These are phyloP conservation scores for Pythium coloratum DNA, from an alignment of 352 stramenopile genomes.

Conservation along the genomic window DNA sequence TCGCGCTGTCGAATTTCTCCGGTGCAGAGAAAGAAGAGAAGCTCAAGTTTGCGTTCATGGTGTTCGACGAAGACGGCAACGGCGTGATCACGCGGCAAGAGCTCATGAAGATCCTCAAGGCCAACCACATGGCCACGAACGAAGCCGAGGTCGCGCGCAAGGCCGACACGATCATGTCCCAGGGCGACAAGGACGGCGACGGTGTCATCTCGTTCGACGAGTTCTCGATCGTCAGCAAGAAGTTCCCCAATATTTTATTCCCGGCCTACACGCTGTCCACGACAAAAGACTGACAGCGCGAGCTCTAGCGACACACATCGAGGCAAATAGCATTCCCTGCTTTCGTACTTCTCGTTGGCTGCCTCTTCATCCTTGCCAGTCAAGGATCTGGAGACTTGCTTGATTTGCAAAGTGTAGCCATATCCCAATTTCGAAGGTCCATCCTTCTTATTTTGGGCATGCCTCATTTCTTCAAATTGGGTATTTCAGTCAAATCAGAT, in stretches of 20 bases:
- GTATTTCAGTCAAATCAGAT: neutral
- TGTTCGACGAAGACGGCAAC: conserved; percentile 95
- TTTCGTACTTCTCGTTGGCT: neutral
- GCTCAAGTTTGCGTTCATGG: conserved; percentile 96
- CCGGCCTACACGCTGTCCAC: conserved; percentile 76
- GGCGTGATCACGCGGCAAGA: conserved; percentile 94
- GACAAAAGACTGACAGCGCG: conserved; percentile 44
- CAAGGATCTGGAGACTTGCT: neutral
- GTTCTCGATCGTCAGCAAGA: conserved; percentile 95
- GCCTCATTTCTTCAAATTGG: neutral
- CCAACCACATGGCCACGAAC: conserved; percentile 93
- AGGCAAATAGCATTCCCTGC: neutral
- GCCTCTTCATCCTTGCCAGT: neutral
- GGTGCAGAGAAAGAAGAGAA: conserved; percentile 95
- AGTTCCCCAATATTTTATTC: conserved; percentile 97
- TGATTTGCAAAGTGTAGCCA: conserved; percentile 12
- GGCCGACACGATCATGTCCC: conserved; percentile 96
- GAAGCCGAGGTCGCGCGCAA: conserved; percentile 94
- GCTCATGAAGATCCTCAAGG: conserved; percentile 94
- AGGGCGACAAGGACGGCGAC: conserved; percentile 95
- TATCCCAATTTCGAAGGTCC: conserved; percentile 1
- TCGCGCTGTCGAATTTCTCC: conserved; percentile 93
- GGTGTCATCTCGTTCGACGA: conserved; percentile 97
- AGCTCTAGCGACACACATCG: neutral
- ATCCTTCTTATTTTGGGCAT: conserved; percentile 8